A percentile compares a stretch with the other conserved stretches of the same genome.
These are phyloP conservation scores for Parietichytrium sp. DNA, from an alignment of 108 stramenopile species.

Conservation along the genomic window DNA sequence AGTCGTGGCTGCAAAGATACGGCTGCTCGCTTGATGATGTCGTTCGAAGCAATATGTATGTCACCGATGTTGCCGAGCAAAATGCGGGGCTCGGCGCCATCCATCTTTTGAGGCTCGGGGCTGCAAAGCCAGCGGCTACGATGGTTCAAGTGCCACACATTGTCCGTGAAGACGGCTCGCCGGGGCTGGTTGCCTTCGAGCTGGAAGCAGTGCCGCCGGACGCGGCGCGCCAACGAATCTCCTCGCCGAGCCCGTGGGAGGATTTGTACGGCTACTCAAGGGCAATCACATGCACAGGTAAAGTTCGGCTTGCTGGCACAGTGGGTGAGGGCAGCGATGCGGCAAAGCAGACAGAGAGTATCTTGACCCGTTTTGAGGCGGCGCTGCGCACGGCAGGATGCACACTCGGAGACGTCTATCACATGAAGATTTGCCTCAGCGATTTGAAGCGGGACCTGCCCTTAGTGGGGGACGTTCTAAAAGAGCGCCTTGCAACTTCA, in stretches of 20 bases:
- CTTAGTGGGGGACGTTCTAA: background rate
- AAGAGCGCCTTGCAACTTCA: background rate
- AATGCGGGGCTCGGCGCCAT: background rate
- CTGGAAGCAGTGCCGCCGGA: too few species aligned
- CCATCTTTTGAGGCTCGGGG: background rate
- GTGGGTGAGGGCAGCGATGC: background rate
- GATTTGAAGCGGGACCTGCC: background rate
- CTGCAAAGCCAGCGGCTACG: background rate
- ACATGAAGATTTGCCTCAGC: background rate
- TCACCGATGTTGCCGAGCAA: background rate
- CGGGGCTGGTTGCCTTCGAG: too few species aligned
- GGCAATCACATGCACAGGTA: background rate
- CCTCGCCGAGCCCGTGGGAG: constrained; percentile 4
- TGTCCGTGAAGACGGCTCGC: too few species aligned
- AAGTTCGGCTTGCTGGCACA: constrained; percentile 5
- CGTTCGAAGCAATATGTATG: constrained; percentile 14
- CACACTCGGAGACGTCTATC: background rate
- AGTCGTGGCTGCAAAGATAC: too few species aligned
- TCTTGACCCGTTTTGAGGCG: background rate
- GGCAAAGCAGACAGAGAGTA: background rate
- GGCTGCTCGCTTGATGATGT: background rate
- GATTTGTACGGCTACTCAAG: constrained; percentile 1
- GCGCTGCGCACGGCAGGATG: background rate
- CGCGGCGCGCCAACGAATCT: background rate
- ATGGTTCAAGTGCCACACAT: constrained; percentile 32